Base-by-base conservation (phyloP, 2,329 filamentous ascomycete genomes). In the Sordariomycetes sp. region DNA sequence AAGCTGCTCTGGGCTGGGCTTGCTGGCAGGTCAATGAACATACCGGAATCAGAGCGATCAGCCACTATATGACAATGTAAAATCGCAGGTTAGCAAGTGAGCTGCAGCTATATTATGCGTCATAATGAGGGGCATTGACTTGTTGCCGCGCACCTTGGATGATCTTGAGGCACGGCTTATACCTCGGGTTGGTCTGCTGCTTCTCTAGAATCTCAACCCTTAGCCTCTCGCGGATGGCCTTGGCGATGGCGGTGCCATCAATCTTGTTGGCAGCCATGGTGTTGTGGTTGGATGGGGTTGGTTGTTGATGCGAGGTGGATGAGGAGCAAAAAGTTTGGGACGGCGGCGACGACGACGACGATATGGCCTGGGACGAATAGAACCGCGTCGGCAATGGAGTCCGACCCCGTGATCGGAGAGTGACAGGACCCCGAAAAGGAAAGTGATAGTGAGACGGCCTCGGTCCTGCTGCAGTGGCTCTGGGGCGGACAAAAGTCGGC, bases 181-280 rank as follows among this genome's bases (percentile, higher is more conserved):
- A 99, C 66, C 91, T 82, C 48, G 93, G 88, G 71, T 97, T 97
- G 61, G 79, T 73, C 74, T 83, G 81, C 74, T 97, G 93, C 71
- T 85, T 88, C 70, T 89, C 79, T 65, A 83, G 81, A 73, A 99
- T 95, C 73, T 97, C 87, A 53, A 76, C 77, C 66, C 87, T 87
- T 67, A 99, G 81, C 61, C 81, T 81, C 76, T 92, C 89, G 61
- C 94, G 87, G 70, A 97, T 96, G 70, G 79, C 82, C 78, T 93
- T 95, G 65, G 94, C 94, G 76, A 97, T 91, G 71, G 90, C 90
- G 59, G 87, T 96, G 78, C 94, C 94, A 77, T 99, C 94, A 68
- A 99, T 94, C 79, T 91, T 96, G 67, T 81, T 83, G 65, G 90
- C 93, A 65, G 85, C 83, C 92, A 97, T 97, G 69, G 75, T 78